Percentiles rank a stretch among this genome's conserved stretches.
Evolutionary conservation across 2,329 filamentous ascomycete genomes (phyloP).

Genomic region (Paramyrothecium sp.): DNA sequence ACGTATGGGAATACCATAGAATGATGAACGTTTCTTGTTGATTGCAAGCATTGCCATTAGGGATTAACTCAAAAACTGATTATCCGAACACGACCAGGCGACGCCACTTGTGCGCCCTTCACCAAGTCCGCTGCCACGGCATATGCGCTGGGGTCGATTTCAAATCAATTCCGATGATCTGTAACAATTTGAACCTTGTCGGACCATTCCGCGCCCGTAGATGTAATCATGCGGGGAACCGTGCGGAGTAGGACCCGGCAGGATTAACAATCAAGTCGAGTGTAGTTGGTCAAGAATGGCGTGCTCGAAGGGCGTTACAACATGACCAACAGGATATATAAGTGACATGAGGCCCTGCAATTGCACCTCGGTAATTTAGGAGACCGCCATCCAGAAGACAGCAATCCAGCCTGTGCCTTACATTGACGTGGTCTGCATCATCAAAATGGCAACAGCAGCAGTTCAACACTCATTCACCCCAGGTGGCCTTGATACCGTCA

Average conservation of each 20-base stretch:
- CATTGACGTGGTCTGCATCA: conserved; percentile 1
- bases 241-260: background rate
- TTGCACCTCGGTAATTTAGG: background rate
- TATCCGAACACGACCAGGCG: too few species aligned
- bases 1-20: too few species aligned
- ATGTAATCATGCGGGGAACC: background rate
- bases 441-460: conserved; percentile 18
- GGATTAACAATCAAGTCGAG: conserved; percentile 21
- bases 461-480: conserved; percentile 11
- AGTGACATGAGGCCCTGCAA: background rate
- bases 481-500: conserved; percentile 6
- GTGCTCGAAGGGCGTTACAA: conserved; percentile 17
- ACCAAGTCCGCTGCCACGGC: too few species aligned
- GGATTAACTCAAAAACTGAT: too few species aligned
- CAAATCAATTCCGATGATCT: background rate
- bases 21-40: too few species aligned
- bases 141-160: background rate
- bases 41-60: too few species aligned
- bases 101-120: too few species aligned
- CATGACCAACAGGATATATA: conserved; percentile 1
- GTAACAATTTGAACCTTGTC: background rate
- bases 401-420: background rate
- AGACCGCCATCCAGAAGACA: background rate
- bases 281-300: conserved; percentile 14
- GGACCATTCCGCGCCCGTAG: background rate